Conservation (phyloP, 2,329 filamentous ascomycete species). For the Zasmidium citrigriseum region DNA sequence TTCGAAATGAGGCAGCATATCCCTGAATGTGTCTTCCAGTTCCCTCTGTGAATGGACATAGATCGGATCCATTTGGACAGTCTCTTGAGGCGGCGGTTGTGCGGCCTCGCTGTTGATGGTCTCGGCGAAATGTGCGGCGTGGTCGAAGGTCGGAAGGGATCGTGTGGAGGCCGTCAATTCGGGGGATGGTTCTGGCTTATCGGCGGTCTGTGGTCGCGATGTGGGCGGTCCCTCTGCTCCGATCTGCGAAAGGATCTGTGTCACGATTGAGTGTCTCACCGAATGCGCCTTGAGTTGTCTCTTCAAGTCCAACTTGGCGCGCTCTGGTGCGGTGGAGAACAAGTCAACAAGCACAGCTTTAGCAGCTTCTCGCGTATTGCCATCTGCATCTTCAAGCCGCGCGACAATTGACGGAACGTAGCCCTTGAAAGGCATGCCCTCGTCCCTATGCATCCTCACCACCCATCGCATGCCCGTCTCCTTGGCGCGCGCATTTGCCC, state of each 20-base stretch:
- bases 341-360: slow-evolving; percentile 83
- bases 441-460: slow-evolving; percentile 79
- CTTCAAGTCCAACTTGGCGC: slow-evolving; percentile 86
- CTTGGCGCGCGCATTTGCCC: slow-evolving; percentile 81
- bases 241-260: slow-evolving; percentile 76
- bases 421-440: slow-evolving; percentile 75
- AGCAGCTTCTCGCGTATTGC: slow-evolving; percentile 79
- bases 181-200: slow-evolving; percentile 27
- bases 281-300: slow-evolving; percentile 81
- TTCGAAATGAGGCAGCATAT: slow-evolving; percentile 81
- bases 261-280: slow-evolving; percentile 82
- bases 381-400: slow-evolving; percentile 86
- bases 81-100: slow-evolving; percentile 62
- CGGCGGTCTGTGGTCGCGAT: slow-evolving; percentile 30
- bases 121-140: slow-evolving; percentile 47
- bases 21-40: slow-evolving; percentile 81
- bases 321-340: slow-evolving; percentile 77
- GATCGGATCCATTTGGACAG: slow-evolving; percentile 73
- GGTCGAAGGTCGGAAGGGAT: slow-evolving; percentile 42
- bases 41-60: slow-evolving; percentile 84
- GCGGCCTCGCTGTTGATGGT: slow-evolving; percentile 49
- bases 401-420: slow-evolving; percentile 85
- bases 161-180: slow-evolving; percentile 44
- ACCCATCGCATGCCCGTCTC: slow-evolving; percentile 85
- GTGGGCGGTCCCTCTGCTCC: slow-evolving; percentile 47